These are phyloP conservation scores for Diaporthe capsici DNA, from an alignment of 2,329 filamentous ascomycete species.

Conservation along the genomic window DNA sequence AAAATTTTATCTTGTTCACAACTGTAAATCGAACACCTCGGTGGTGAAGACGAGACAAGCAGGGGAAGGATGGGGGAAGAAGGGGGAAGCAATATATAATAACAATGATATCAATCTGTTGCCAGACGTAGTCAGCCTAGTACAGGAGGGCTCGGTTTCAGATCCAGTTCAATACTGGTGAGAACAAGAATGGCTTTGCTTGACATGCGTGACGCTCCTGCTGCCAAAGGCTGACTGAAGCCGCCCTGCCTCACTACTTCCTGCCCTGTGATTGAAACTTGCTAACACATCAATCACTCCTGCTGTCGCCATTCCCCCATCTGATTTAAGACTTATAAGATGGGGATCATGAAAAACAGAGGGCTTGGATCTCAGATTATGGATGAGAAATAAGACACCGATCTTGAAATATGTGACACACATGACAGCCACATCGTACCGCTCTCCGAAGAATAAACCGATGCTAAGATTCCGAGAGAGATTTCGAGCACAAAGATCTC, in stretches of 20 bases:
- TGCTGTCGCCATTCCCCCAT: too few relatives aligned
- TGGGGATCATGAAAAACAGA: too few relatives aligned
- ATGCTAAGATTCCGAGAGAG: constrained; percentile 16
- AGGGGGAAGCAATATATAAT: not conserved
- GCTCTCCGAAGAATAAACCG: constrained; percentile 7
- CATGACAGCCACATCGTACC: not conserved
- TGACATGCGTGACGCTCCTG: not conserved
- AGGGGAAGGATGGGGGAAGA: not conserved
- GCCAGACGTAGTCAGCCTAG: not conserved
- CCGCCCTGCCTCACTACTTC: not conserved
- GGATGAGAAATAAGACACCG: not conserved
- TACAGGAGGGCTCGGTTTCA: not conserved
- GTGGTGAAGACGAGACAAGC: not conserved
- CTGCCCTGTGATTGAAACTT: not conserved
- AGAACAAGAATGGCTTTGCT: not conserved
- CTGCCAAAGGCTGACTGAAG: not conserved
- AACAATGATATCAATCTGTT: not conserved
- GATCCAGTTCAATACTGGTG: not conserved
- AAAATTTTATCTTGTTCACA: not conserved
- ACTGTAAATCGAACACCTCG: not conserved
- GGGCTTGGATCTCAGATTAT: not conserved
- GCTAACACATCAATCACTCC: not conserved
- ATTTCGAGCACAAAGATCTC: constrained; percentile 11
- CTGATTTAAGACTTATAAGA: not conserved
- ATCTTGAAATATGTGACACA: not conserved